phyloP scores from a whole-genome alignment of 1,284 basidiomycete genomes.

The Taiwanofungus camphoratus region DNA sequence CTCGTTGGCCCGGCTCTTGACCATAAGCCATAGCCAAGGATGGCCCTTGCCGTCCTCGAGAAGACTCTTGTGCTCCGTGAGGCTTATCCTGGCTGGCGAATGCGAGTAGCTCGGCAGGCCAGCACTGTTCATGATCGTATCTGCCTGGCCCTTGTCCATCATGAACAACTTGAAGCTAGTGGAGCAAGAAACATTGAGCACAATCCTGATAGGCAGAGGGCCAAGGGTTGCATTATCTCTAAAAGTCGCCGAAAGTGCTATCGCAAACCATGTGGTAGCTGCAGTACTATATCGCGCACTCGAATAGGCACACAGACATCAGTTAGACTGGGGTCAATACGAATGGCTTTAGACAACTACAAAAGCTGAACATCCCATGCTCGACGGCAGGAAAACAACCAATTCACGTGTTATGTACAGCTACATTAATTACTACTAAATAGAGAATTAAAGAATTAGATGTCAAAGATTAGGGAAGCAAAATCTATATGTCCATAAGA shows the following conservation, averaged over 20 bases:
- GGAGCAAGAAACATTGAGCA: neutral
- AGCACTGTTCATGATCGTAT: conserved; percentile 5
- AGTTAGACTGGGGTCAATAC: too few relatives aligned
- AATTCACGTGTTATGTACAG: too few relatives aligned
- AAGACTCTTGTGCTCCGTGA: conserved; percentile 28
- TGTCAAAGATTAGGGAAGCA: neutral
- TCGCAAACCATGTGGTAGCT: neutral
- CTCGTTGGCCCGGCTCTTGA: conserved; percentile 26
- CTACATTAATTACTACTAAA: too few relatives aligned
- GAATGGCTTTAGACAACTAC: too few relatives aligned
- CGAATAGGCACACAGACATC: too few relatives aligned
- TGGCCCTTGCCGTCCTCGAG: conserved; percentile 37
- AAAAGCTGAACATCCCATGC: too few relatives aligned
- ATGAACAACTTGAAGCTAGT: neutral
- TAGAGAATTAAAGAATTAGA: too few relatives aligned
- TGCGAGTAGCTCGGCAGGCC: neutral
- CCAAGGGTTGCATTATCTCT: neutral
- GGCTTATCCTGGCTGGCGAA: too few relatives aligned
- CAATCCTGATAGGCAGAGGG: neutral
- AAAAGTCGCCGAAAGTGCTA: neutral
- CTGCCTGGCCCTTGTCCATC: neutral
- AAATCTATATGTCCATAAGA: neutral
- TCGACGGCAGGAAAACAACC: too few relatives aligned
- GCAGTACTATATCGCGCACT: too few relatives aligned
- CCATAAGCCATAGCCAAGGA: conserved; percentile 25